Base-by-base conservation (phyloP, 2,329 filamentous ascomycete species). In the Chaetomium strumarium region DNA sequence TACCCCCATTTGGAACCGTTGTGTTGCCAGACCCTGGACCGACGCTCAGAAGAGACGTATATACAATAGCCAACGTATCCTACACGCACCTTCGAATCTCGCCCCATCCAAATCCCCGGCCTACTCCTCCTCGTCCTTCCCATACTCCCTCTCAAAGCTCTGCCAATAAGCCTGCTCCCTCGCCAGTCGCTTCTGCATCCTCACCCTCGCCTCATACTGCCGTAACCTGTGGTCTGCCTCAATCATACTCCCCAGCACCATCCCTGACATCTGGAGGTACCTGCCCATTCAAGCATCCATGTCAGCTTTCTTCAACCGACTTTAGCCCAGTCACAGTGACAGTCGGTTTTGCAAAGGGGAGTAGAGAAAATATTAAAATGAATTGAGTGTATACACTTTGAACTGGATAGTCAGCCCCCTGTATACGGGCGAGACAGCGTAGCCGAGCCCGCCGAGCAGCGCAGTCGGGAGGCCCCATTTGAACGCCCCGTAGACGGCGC, bases 201-300 rank as follows among this genome's bases (percentile, higher is more conserved):
- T 75, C 58, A 90, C 72, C 41, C 74, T 72, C 12, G 81, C 74
- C 67, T 90, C 86, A 62, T 87, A 88, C 54, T 77, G 72, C 48
- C 84, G 77, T 61, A 91, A 74, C 46, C 83, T 76, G 51, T 74
- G 70, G 64, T 92, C 88, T 2, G 86, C 88, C 71, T 90, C 85
- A 49, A 91, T 77, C 77, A 88, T 87, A 63, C 82, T 78, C 40
- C 88, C 88, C 33, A 89, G 64, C n/a, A 87, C 84, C 87, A 91
- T 91, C 55, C 83, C 84, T n/a, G 84, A 88, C 85, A 90, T 89
- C 67, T 90, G 86, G 14, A 91, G 73, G 65, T 89, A 92, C 30
- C 88, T 91, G 63, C 51, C 43, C 52, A 24, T 16, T 9, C 19
- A 17, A 14, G n/a, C 20, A 20, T 49, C 16, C 33, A 19, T 9